Evolutionary conservation across 1,284 basidiomycete genomes (phyloP).

Genomic region (Apiotrichum mycotoxinovorans): DNA sequence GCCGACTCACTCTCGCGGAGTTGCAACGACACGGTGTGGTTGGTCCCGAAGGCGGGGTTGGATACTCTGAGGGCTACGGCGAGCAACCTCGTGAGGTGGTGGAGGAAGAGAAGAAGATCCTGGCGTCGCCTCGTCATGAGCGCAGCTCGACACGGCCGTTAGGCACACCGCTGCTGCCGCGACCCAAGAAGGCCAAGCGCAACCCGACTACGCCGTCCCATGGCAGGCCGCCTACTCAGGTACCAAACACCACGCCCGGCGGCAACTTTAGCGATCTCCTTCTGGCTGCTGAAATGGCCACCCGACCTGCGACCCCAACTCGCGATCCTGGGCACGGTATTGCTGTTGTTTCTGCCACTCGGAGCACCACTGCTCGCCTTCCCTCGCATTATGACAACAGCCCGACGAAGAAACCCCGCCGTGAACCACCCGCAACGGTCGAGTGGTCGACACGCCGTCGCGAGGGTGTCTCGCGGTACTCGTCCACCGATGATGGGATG

Average conservation of each 20-base stretch:
- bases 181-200: conserved; percentile 34
- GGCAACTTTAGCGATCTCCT: conserved; percentile 46
- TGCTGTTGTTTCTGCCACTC: conserved; percentile 32
- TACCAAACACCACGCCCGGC: conserved; percentile 41
- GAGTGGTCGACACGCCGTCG: conserved; percentile 19
- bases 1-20: conserved; percentile 40
- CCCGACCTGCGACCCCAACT: conserved; percentile 36
- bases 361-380: conserved; percentile 21
- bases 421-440: conserved; percentile 19
- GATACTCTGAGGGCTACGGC: conserved; percentile 45
- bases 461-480: conserved; percentile 8
- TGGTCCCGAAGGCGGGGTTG: conserved; percentile 43
- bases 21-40: conserved; percentile 38
- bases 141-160: neutral
- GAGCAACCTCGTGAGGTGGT: conserved; percentile 15
- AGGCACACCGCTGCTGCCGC: conserved; percentile 29
- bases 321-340: conserved; percentile 18
- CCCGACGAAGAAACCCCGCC: conserved; percentile 29
- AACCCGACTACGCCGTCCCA: conserved; percentile 32
- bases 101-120: conserved; percentile 18
- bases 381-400: conserved; percentile 10
- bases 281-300: conserved; percentile 45
- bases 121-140: neutral
- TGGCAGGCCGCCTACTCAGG: conserved; percentile 14
- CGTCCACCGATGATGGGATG: conserved; percentile 4